These are phyloP conservation scores for Diaporthe caulivora DNA, from an alignment of 2,329 filamentous ascomycete species.

Conservation along the genomic window DNA sequence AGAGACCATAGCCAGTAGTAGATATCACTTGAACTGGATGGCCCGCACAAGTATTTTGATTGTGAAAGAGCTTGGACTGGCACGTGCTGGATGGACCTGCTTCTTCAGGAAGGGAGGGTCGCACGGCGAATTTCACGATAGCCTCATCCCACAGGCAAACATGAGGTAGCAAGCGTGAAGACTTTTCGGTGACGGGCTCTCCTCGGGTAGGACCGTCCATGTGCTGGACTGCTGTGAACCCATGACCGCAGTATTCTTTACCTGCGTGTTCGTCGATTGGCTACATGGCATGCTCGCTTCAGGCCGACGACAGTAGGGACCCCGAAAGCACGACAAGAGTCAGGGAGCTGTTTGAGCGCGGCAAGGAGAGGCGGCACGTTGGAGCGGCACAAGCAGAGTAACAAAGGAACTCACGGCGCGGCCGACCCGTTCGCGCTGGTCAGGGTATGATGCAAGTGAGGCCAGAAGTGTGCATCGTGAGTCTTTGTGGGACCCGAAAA, in stretches of 20 bases:
- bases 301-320: neutral
- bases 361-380: constrained; percentile 3
- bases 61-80: neutral
- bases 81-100: neutral
- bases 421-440: constrained; percentile 12
- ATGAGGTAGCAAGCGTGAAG: neutral
- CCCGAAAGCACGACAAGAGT: neutral
- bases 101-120: constrained; percentile 24
- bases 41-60: neutral
- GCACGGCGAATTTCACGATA: constrained; percentile 29
- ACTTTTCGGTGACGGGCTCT: neutral
- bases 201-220: constrained; percentile 7
- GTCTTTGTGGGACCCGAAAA: constrained; percentile 17
- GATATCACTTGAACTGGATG: constrained; percentile 13
- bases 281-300: neutral
- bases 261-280: neutral
- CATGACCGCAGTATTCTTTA: neutral
- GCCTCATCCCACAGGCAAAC: constrained; percentile 28
- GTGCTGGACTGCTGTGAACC: neutral
- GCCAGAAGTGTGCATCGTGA: constrained; percentile 37
- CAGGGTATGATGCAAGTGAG: constrained; percentile 37
- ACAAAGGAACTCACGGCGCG: constrained; percentile 6
- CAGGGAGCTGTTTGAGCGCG: neutral
- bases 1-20: neutral
- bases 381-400: constrained; percentile 2